Conservation (phyloP, 139 green algal species). For the Chlamydomonas sp. region DNA sequence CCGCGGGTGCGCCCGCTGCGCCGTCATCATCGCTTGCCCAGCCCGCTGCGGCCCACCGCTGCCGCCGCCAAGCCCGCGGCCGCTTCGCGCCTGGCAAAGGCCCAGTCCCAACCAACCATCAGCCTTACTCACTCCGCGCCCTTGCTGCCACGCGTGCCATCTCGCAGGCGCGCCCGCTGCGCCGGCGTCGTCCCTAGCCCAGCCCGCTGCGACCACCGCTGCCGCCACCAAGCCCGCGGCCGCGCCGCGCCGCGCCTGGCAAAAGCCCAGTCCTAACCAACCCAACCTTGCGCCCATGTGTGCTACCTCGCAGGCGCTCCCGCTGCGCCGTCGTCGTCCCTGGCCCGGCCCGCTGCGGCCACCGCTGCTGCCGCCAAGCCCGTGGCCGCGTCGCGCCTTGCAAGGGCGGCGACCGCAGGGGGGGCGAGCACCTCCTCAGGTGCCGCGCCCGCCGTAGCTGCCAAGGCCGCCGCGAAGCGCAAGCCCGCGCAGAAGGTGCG, state of each 20-base stretch:
- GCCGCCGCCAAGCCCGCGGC: background rate
- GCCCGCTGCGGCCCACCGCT: background rate
- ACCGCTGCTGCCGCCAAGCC: slow-evolving; percentile 20
- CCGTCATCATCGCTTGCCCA: background rate
- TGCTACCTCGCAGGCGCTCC: background rate
- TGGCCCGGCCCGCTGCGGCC: background rate
- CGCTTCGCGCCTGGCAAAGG: no score
- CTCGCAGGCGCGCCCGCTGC: background rate
- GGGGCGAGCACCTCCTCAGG: no score
- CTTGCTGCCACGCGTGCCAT: no score
- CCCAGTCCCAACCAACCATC: no score
- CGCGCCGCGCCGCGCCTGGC: background rate
- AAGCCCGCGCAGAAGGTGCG: no score
- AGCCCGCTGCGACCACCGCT: background rate
- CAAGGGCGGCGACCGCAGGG: no score
- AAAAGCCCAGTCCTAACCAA: no score
- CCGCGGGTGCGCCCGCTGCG: background rate
- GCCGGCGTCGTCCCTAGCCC: background rate
- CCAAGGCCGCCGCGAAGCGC: no score
- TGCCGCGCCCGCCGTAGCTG: no score
- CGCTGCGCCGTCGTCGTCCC: background rate
- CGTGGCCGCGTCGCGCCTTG: no score
- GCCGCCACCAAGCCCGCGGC: background rate
- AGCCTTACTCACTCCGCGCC: no score
- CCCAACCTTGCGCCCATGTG: no score